A percentile compares a stretch with the other conserved stretches of the same genome.
phyloP scores from a whole-genome alignment of 2,329 filamentous ascomycete genomes.

The Clonostachys byssicola region DNA sequence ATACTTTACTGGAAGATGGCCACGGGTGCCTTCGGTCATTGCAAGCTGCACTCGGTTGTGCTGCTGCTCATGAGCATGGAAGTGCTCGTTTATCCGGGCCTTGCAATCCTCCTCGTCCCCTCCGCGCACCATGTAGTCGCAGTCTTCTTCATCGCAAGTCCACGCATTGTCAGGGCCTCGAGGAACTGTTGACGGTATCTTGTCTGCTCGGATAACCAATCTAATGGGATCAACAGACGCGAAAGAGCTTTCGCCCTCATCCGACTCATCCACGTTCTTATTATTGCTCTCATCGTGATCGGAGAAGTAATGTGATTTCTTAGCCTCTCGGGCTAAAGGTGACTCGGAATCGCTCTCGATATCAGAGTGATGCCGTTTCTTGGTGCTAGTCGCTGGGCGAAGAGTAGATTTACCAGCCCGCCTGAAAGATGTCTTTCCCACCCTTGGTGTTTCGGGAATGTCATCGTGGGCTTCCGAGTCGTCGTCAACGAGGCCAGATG shows the following conservation, averaged over 20 bases:
- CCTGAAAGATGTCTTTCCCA: slow-evolving; percentile 27
- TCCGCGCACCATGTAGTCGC: slow-evolving; percentile 58
- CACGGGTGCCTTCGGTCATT: slow-evolving; percentile 50
- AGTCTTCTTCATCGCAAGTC: slow-evolving; percentile 62
- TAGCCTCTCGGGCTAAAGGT: slow-evolving; percentile 23
- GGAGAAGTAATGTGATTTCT: slow-evolving; percentile 25
- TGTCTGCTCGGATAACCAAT: slow-evolving; percentile 44
- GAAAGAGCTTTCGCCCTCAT: slow-evolving; percentile 5
- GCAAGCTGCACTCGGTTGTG: slow-evolving; percentile 45
- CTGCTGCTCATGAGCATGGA: slow-evolving; percentile 54
- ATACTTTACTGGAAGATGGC: slow-evolving; percentile 54
- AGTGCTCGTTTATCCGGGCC: slow-evolving; percentile 55
- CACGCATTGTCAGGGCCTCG: slow-evolving; percentile 60
- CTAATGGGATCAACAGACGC: slow-evolving; percentile 17
- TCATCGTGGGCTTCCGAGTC: slow-evolving; percentile 11
- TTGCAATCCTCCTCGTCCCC: slow-evolving; percentile 51
- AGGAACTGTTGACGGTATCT: slow-evolving; percentile 40
- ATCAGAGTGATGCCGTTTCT: slow-evolving; percentile 36
- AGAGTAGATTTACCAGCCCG: slow-evolving; percentile 37
- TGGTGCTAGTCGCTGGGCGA: slow-evolving; percentile 31
- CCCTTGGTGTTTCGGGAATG: slow-evolving; percentile 6
- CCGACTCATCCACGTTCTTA: slow-evolving; percentile 17
- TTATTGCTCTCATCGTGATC: slow-evolving; percentile 23
- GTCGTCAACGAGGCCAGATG: neutral
- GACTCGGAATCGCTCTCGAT: slow-evolving; percentile 31